Base-by-base conservation (phyloP, 2,329 filamentous ascomycete species). In the Chrysoporthe cubensis region DNA sequence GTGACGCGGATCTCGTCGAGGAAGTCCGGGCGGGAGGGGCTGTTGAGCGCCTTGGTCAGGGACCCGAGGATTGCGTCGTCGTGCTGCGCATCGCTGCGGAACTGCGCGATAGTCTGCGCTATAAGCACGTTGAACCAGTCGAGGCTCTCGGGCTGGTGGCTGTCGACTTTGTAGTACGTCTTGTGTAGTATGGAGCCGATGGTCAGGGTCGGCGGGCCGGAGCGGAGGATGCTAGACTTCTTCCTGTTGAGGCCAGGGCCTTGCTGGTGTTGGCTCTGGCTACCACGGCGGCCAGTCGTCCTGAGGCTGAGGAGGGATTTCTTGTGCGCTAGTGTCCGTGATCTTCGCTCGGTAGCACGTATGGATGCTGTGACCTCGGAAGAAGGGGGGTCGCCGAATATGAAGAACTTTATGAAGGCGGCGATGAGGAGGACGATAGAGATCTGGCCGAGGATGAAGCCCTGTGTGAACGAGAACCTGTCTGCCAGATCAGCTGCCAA, bases 91-190 rank as follows among this genome's bases (percentile, higher is more conserved):
- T 98, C 96, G 73, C 91, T 93, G 69, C 96, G 87, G 74, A 98
- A 92, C 78, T 99, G 96, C 0, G 96, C 95, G 72, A 99, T 96
- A 0, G 96, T 97, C 80, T 99, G 96, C 2, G 94, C 96, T 63
- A 98, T 90, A 66, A 99, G 84, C 37, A 99, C 96, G 77, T 99
- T 99, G 85, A 99, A 98, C 96, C 96, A 99, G 79, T 99, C 96
- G 69, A 99, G 81, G 67, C 92, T 96, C 79, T 99, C 96, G 0
- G 96, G 96, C 79, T 98, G 96, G 78, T 99, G 96, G 69, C 93
- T 94, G 73, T 96, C 88, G 56, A 96, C 93, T 76, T 97, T 97
- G 82, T 99, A 99, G 79, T 97, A 99, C 32, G 96, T 98, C 82
- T 99, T 99, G 73, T 90, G 91, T 37, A 99, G 85, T 70, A 99